Evolutionary conservation across 345 rosid species (phyloP), one percentile per base, ranked within the genome.

Genomic region (Moricandia moricandioides): DNA sequence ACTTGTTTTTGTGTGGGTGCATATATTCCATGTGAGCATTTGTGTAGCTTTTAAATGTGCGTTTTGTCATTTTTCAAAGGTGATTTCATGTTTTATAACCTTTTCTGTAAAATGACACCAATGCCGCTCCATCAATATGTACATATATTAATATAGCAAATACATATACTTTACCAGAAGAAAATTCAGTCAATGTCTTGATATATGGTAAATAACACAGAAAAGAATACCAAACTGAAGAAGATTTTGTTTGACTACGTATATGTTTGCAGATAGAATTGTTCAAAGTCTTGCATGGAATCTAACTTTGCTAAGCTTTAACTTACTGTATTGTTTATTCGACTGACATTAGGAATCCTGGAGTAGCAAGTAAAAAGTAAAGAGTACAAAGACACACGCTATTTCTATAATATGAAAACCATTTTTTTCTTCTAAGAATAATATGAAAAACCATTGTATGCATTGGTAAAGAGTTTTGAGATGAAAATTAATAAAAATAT

Each of bases 191-290:
- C 21, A 16, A 16, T 49, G 24, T 49, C 21, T 14, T 14, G 21
- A 14, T 49, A 6, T 49, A 16, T 51, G 5, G 13, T 16, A 51
- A 0, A 17, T 3, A 24, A 24, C 29, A 5, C 1, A 24, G 2
- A 2, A 56, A 56, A 56, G n/a, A 10, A 24, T 11, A 56, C 71
- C 18, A 31, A 69, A n/a, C 27, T 55, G 35, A 69, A 56, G 6
- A 55, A 56, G 52, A 55, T 37, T 69, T 69, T 8, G 54, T 13
- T 69, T 69, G 63, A 35, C 52, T 69, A 18, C 18, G 24, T 52
- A 67, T 11, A 29, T 16, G 27, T 21, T 18, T 35, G 66, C 30
- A 59, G 21, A 57, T 26, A 10, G 33, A 56, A 26, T n/a, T n/a
- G 34, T 57, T 57, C 62, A 27, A 26, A 56, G 62, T 57, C 16